Evolutionary conservation across 2,329 filamentous ascomycete species (phyloP), one percentile per base, ranked within the genome.

Genomic region (Aspergillus sp.): DNA sequence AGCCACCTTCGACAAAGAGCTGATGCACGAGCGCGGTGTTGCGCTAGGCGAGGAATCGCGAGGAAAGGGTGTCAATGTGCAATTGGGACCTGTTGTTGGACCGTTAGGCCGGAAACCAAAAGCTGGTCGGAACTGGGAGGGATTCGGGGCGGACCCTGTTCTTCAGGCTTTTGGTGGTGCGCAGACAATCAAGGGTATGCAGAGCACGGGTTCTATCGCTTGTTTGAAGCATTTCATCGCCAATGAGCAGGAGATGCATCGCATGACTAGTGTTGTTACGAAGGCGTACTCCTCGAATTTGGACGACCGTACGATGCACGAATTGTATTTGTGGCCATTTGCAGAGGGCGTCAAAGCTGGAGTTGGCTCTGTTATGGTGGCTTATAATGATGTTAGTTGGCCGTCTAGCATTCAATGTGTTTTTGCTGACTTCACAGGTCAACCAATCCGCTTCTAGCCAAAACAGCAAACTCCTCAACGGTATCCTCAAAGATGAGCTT

Each of bases 111-210:
- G 85, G 7, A 86, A 88, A 57, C 85, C 85, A 0, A 76, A 81
- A 43, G 86, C 84, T 12, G 86, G 86, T 13, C 79, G 86, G 35
- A 86, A 81, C 57, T 90, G 85, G 86, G 86, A 90, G 62, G 81
- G 81, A 0, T 89, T 89, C 57, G 85, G 84, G 1, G 69, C 78
- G 1, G 86, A 90, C 60, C 84, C 86, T 0, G 79, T 80, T 2
- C 74, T 90, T 23, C 79, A 82, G 57, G 80, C 70, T 0, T 65
- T 75, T 47, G 72, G 73, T 3, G 78, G 68, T 15, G 70, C 73
- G 2, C 60, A 75, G 51, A 80, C 77, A 1, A 75, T 82, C 49
- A 71, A 71, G 56, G 80, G 80, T 1, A 75, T 82, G 50, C 80
- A 83, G 57, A 72, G 73, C 7, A 70, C 75, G 23, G 78, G 76